A percentile compares a stretch with the other conserved stretches of the same genome.
phyloP scores from a whole-genome alignment of 2,329 filamentous ascomycete species.

The Penicillium sp. region DNA sequence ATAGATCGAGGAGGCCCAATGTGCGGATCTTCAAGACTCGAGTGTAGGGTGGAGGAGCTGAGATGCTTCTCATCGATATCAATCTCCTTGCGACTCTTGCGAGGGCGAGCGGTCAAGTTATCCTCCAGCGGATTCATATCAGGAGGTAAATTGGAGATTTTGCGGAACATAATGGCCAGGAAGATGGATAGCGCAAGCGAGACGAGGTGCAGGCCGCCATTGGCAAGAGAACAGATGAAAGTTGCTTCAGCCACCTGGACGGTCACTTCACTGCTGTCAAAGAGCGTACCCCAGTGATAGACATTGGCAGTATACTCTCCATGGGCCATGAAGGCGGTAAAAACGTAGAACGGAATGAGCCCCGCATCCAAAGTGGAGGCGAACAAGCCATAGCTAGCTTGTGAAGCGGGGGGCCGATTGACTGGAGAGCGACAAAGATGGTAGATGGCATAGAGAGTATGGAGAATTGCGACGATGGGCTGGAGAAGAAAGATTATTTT shows the following conservation, averaged over 20 bases:
- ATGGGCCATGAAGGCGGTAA: conserved; percentile 57
- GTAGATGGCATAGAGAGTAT: conserved; percentile 76
- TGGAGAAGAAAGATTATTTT: conserved; percentile 39
- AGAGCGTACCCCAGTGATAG: conserved; percentile 68
- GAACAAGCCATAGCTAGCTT: conserved; percentile 88
- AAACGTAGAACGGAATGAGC: conserved; percentile 64
- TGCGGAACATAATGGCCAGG: conserved; percentile 75
- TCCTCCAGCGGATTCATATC: conserved; percentile 95
- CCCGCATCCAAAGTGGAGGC: conserved; percentile 71
- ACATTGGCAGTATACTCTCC: conserved; percentile 49
- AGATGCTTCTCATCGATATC: conserved; percentile 64
- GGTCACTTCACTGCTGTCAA: conserved; percentile 58
- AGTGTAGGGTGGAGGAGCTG: conserved; percentile 52
- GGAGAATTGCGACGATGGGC: conserved; percentile 73
- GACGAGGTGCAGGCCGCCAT: conserved; percentile 68
- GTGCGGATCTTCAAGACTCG: conserved; percentile 44
- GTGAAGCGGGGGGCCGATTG: conserved; percentile 73
- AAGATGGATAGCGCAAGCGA: conserved; percentile 73
- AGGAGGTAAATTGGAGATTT: conserved; percentile 78
- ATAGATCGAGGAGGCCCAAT: conserved; percentile 55
- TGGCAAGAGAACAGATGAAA: conserved; percentile 67
- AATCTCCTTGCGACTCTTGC: conserved; percentile 71
- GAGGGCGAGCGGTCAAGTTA: conserved; percentile 71
- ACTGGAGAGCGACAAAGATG: conserved; percentile 73
- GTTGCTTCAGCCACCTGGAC: conserved; percentile 65